Evolutionary conservation across 768 basidiomycete genomes (phyloP), one percentile per base, ranked within the genome.

Genomic region (Mycena rosella): DNA sequence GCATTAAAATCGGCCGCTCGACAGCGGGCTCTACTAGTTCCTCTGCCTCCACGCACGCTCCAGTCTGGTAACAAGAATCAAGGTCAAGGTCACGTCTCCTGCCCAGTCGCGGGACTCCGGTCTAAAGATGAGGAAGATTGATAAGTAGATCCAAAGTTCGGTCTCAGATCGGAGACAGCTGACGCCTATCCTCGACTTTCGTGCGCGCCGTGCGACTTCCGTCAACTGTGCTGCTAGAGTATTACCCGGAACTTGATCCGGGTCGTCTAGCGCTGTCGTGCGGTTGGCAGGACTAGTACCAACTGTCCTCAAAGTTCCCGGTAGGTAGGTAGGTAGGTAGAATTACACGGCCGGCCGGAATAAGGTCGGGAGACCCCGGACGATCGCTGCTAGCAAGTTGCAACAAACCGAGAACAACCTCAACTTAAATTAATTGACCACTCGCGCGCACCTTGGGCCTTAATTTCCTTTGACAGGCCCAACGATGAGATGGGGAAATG

Each of bases 161-260:
- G 5, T 5, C 26, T 56, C 27, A 42, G 56, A 57, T 45, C 40
- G 54, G 27, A 63, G 54, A 52, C 63, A 57, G 63, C 36, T 58
- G 55, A 57, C 48, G 54, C 51, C 42, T 30, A 47, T 63, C 11
- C 42, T 32, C 40, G 10, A 30, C 5, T 62, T 52, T 62, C 60
- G 15, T n/a, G 29, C 61, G 53, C 61, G 17, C 30, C 40, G 42
- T 55, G 61, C n/a, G 60, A 52, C 17, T 24, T 20, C 24, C 20
- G 42, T 59, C 30, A 9, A 18, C 45, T 24, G 18, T 26, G 26
- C 53, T 40, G 5, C 30, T 45, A n/a, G n/a, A n/a, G n/a, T n/a
- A n/a, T n/a, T n/a, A n/a, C 22, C 45, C 52, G 44, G 44, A 55
- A 36, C 44, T 24, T 47, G 53, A 63, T 54, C 61, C 53, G 42